These are phyloP conservation scores for Sphagnum tenellum DNA, from an alignment of 225 moss, liverwort and hornwort genomes.

Conservation along the genomic window DNA sequence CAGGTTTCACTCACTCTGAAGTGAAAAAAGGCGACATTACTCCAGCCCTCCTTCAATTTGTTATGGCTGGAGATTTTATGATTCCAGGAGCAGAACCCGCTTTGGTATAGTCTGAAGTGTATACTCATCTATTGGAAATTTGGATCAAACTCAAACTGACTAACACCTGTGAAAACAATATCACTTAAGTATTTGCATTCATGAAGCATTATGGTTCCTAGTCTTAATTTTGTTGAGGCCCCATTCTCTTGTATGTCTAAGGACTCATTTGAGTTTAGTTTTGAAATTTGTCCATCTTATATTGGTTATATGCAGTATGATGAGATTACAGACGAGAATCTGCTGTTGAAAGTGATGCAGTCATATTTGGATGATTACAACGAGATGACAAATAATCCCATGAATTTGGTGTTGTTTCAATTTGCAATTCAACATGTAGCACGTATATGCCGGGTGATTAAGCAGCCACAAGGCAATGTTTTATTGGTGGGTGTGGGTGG, in stretches of 20 bases:
- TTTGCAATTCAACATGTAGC: constrained; percentile 88
- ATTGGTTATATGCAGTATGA: constrained; percentile 42
- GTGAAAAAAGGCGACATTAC: constrained; percentile 64
- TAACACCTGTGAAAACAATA: no score
- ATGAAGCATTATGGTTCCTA: no score
- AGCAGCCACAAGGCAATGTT: constrained; percentile 82
- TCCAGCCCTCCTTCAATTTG: constrained; percentile 57
- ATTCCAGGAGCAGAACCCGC: constrained; percentile 68
- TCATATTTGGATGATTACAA: constrained; percentile 80
- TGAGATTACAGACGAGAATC: constrained; percentile 61
- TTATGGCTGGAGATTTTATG: constrained; percentile 87
- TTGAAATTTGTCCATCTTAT: background rate
- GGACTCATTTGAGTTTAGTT: background rate
- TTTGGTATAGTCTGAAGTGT: constrained; percentile 15
- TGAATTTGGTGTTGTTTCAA: constrained; percentile 87
- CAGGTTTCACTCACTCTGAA: constrained; percentile 67
- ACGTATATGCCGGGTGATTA: constrained; percentile 79
- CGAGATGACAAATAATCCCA: constrained; percentile 71
- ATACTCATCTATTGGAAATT: no score
- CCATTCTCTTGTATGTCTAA: no score
- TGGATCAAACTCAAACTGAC: no score
- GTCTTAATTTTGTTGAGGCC: no score
- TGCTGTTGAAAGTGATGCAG: constrained; percentile 59
- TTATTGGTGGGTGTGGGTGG: constrained; percentile 78
- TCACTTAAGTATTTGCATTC: no score